Percentiles rank a stretch among this genome's conserved stretches.
These are phyloP conservation scores for Nadsonia fulvescens DNA, from an alignment of 805 yeast species.

Conservation along the genomic window DNA sequence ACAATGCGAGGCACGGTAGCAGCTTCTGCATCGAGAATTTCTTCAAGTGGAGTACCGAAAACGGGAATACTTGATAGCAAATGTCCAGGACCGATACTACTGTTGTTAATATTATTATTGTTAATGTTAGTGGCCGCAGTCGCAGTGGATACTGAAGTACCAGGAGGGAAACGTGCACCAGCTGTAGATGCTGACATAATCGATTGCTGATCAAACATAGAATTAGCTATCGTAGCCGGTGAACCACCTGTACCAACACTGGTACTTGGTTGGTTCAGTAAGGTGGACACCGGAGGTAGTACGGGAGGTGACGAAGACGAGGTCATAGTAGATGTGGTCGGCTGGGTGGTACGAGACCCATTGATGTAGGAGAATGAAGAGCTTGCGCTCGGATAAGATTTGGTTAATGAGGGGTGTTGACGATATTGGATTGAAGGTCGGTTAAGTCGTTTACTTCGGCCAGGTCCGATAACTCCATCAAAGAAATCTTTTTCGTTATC, in stretches of 20 bases:
- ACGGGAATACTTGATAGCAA: constrained; percentile 30
- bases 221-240: too few relatives aligned
- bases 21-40: constrained; percentile 60
- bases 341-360: not conserved
- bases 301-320: constrained; percentile 5
- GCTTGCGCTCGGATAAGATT: constrained; percentile 8
- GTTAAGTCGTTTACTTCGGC: constrained; percentile 15
- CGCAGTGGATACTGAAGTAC: constrained; percentile 7
- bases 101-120: too few relatives aligned
- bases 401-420: constrained; percentile 17
- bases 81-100: too few relatives aligned
- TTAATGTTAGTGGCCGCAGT: constrained; percentile 3
- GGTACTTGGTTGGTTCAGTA: constrained; percentile 3
- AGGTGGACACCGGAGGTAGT: constrained; percentile 2
- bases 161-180: constrained; percentile 6
- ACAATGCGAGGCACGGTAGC: constrained; percentile 87
- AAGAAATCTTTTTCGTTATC: constrained; percentile 75
- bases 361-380: constrained; percentile 3
- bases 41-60: constrained; percentile 74
- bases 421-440: constrained; percentile 17
- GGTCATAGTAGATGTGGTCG: constrained; percentile 2
- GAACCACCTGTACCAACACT: constrained; percentile 3
- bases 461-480: constrained; percentile 33
- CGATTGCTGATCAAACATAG: constrained; percentile 6
- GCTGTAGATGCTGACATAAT: constrained; percentile 5